Evolutionary conservation across 2,329 filamentous ascomycete genomes (phyloP).

Genomic region (Nemania sp.): DNA sequence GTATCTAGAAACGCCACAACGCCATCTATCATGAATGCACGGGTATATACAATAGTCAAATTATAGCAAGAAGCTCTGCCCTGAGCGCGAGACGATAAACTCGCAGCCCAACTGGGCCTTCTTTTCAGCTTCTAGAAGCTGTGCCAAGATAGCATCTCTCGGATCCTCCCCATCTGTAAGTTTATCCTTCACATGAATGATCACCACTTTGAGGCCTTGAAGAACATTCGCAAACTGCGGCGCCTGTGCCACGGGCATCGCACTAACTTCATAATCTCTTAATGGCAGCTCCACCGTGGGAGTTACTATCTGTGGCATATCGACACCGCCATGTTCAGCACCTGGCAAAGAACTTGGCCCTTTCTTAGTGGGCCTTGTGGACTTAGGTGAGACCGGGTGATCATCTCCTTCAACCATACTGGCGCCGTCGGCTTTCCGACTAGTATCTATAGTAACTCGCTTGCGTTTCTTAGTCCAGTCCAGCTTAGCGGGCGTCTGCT

Average conservation of each 20-base stretch:
- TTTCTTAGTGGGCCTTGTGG: conserved; percentile 50
- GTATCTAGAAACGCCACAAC: conserved; percentile 40
- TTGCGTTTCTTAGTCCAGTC: conserved; percentile 73
- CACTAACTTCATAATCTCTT: conserved; percentile 46
- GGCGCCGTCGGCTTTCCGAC: conserved; percentile 34
- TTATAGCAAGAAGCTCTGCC: conserved; percentile 68
- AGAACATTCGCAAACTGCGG: conserved; percentile 63
- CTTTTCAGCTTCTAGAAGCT: conserved; percentile 75
- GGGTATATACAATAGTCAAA: conserved; percentile 22
- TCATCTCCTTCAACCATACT: conserved; percentile 51
- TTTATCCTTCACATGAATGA: conserved; percentile 95
- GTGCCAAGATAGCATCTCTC: conserved; percentile 74
- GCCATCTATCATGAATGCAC: conserved; percentile 18
- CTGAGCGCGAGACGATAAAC: conserved; percentile 77
- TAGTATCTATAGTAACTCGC: conserved; percentile 58
- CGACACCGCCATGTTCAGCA: conserved; percentile 39
- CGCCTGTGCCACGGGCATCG: conserved; percentile 25
- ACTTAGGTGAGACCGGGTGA: conserved; percentile 65
- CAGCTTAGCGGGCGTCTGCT: conserved; percentile 57
- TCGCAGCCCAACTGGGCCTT: conserved; percentile 79
- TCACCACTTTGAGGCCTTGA: conserved; percentile 79
- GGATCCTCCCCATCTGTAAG: conserved; percentile 76
- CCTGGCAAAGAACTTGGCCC: conserved; percentile 34
- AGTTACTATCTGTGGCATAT: conserved; percentile 60
- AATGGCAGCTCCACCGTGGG: conserved; percentile 62